A percentile compares a stretch with the other conserved stretches of the same genome.
Evolutionary conservation across 768 basidiomycete species (phyloP).

Genomic region (Leccinum broughii): DNA sequence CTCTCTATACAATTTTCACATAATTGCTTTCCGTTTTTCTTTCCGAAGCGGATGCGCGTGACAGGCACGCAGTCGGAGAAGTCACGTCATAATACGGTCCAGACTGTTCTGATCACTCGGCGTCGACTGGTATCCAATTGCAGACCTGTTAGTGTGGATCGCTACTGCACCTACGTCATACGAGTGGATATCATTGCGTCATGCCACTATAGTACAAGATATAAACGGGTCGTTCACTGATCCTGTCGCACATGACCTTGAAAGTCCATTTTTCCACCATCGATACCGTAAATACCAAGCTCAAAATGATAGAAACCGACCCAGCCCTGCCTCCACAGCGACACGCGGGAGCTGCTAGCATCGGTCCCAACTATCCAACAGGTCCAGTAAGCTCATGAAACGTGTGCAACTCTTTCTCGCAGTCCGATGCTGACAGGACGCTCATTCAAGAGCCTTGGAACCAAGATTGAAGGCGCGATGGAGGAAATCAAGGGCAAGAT

Average conservation of each 20-base stretch:
- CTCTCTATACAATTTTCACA: slow-evolving; percentile 1
- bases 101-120: no score
- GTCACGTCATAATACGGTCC: no score
- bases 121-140: not conserved
- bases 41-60: not conserved
- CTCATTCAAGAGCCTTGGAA: slow-evolving; percentile 28
- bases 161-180: not conserved
- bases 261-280: slow-evolving; percentile 22
- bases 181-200: slow-evolving; percentile 1
- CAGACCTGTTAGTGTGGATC: no score
- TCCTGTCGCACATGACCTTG: slow-evolving; percentile 8
- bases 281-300: slow-evolving; percentile 1
- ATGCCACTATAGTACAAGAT: not conserved
- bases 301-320: not conserved
- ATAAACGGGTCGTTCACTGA: not conserved
- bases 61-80: no score
- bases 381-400: slow-evolving; percentile 27
- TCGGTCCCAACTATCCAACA: slow-evolving; percentile 37
- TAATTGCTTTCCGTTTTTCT: not conserved
- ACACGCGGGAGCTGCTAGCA: slow-evolving; percentile 45
- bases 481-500: slow-evolving; percentile 44
- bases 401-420: no score
- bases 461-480: slow-evolving; percentile 39
- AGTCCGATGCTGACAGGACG: not conserved
- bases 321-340: slow-evolving; percentile 37